Evolutionary conservation across 1,284 basidiomycete genomes (phyloP), one percentile per base, ranked within the genome.

Genomic region (Wolfiporia cocos): DNA sequence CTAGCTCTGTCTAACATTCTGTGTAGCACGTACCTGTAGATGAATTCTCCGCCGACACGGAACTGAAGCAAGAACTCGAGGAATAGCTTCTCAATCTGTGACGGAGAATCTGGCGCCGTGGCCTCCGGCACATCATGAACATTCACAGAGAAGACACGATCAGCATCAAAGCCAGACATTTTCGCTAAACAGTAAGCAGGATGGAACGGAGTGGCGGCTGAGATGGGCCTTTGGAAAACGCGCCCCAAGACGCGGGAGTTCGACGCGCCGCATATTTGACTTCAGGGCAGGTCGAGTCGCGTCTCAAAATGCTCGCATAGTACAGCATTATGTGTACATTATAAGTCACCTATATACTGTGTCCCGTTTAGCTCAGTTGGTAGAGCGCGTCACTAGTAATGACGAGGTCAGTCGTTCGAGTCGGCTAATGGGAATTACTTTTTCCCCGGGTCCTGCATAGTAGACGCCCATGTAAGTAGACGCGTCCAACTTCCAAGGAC

Each of bases 61-160:
- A 89, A 97, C 46, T 85, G 80, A 29, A 86, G 73, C 40, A 97
- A 69, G 63, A 97, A 97, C 34, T 94, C 84, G 41, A 85, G 74
- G 30, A 97, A 74, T 31, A 82, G 71, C 52, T 78, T 81, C 58
- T 94, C 91, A 0, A 80, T 80, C 56, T 90, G 84, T 2, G 90
- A 83, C 3, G 86, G 83, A 0, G 78, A 73, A 32, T 91, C 86
- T 23, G 78, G 73, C 6, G 74, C 67, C 3, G 70, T 63, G 7
- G 78, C 64, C 5, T 75, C 56, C 1, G 74, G 65, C 11, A 69
- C 63, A 49, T 81, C 77, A 49, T 87, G 79, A 1, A 90, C 81
- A 21, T 82, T 73, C 41, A 92, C 79, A 2, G 81, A 80, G 64
- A 82, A 92, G n/a, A 91, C 73, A 49, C 75, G 77, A 61, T 90